Conservation (phyloP, 2,329 filamentous ascomycete species). For the Diaporthe longicolla region DNA sequence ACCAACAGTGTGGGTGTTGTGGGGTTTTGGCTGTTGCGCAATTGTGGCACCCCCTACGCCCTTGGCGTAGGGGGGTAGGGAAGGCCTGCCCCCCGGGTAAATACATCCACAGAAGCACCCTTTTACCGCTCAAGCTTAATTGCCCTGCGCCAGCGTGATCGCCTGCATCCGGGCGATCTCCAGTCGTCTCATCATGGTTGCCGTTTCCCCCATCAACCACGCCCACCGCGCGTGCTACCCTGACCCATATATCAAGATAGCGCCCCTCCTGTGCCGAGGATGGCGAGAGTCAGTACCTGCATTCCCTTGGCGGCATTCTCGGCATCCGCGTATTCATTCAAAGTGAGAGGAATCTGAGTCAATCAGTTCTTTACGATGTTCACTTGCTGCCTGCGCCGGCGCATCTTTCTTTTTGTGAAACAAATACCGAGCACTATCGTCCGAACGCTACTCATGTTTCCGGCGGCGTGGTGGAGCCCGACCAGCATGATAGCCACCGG, state of each 20-base stretch:
- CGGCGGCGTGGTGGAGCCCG: too few species aligned
- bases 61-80: too few species aligned
- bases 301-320: constrained; percentile 46
- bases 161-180: constrained; percentile 47
- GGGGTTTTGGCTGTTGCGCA: too few species aligned
- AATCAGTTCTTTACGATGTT: constrained; percentile 41
- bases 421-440: background rate
- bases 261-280: constrained; percentile 34
- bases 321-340: constrained; percentile 43
- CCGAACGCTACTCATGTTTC: background rate
- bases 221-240: constrained; percentile 47
- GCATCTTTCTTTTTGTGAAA: background rate
- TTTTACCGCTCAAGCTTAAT: constrained; percentile 44
- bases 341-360: constrained; percentile 40
- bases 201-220: constrained; percentile 45
- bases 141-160: constrained; percentile 45
- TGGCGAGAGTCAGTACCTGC: constrained; percentile 40
- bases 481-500: background rate
- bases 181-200: constrained; percentile 48
- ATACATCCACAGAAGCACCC: background rate
- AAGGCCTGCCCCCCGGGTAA: too few species aligned
- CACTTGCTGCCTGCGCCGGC: constrained; percentile 27
- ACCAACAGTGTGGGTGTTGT: too few species aligned
- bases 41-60: too few species aligned
- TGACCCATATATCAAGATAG: constrained; percentile 45